Evolutionary conservation across 1,139 yeast genomes (phyloP), one percentile per base, ranked within the genome.

Genomic region (Candida freyschussii): DNA sequence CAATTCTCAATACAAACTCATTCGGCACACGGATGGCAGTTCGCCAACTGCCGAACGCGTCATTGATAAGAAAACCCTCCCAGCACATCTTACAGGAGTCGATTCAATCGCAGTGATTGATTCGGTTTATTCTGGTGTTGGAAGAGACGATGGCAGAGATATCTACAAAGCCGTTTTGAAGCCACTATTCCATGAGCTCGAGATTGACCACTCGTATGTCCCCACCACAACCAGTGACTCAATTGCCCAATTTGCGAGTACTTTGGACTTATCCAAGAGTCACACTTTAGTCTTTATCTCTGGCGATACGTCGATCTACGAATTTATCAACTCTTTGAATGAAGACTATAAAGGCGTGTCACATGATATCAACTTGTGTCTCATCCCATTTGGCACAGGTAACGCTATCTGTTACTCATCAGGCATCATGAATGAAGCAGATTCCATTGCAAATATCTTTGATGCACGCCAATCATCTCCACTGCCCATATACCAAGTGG

Each of bases 301-400:
- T 30, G 96, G 96, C 1, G 96, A 87, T 50, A 87, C 96, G 1
- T 78, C 94, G 1, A 63, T 86, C 10, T 75, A 72, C 32, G 97
- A 87, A 55, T 75, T 87, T 39, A 51, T 85, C 37, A 86, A 87
- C 52, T 64, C 65, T 3, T 51, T 81, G 12, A 26, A 34, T 12
- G 11, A 13, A 11, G 7, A 5, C 10, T 14, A 25, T 13, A 21
- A 16, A 3, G 21, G 26, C 6, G 7, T 29, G 3, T 36, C 41
- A 1, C 42, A 44, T 30, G 18, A 48, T 42, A 31, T 68, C 26
- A 50, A 55, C 11, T 32, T 83, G 2, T 60, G 66, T 9, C 69
- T 77, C 4, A 60, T 87, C 15, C 95, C 96, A 0, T 67, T 78
- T 34, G 97, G 97, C 1, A 80, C 95, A 0, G 96, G 95, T 0